Conservation (phyloP, 176 grass and related monocot species). For the Saccharum officinarum region DNA sequence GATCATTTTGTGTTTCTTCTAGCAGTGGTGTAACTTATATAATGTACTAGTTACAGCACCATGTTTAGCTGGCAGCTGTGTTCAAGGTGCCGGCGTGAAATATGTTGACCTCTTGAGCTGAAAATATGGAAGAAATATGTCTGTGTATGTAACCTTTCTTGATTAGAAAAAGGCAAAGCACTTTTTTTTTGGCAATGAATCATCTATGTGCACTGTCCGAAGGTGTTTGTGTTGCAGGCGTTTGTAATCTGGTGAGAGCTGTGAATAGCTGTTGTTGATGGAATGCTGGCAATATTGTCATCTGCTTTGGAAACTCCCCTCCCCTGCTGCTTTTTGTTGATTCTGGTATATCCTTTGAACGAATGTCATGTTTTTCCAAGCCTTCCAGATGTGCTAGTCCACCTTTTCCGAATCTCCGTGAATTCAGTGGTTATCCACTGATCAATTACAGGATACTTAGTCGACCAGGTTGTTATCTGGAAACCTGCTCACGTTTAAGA, state of each 20-base stretch:
- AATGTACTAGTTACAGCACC: neutral
- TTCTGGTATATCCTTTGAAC: neutral
- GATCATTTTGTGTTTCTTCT: neutral
- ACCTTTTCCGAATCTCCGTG: neutral
- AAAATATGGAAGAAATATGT: neutral
- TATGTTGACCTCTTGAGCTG: neutral
- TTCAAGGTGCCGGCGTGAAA: neutral
- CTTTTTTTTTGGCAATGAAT: neutral
- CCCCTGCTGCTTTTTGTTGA: neutral
- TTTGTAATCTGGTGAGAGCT: neutral
- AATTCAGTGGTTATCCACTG: neutral
- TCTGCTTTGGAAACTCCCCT: neutral
- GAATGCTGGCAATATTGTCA: neutral
- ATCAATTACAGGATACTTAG: neutral
- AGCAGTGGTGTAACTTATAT: neutral
- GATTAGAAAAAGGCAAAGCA: neutral
- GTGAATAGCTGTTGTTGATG: neutral
- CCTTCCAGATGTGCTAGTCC: neutral
- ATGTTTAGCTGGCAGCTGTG: neutral
- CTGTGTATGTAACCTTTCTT: neutral
- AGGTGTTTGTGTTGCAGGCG: neutral
- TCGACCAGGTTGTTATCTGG: neutral
- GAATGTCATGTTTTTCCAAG: neutral
- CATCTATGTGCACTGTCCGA: neutral
- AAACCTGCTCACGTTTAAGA: too few relatives aligned